Conservation (phyloP, 2,329 filamentous ascomycete species). For the Aspergillus pseudotamarii region DNA sequence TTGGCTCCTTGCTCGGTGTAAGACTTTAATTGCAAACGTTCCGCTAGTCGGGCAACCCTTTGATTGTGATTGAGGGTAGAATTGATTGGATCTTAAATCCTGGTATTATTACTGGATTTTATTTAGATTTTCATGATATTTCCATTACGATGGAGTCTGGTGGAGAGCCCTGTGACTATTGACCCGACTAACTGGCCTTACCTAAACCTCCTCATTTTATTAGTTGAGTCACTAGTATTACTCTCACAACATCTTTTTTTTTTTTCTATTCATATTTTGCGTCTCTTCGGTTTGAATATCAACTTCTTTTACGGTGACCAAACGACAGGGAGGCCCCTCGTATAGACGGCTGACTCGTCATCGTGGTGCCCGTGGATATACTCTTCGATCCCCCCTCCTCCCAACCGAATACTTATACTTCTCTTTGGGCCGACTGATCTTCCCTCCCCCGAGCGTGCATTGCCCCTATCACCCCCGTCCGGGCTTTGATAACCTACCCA, state of each 20-base stretch:
- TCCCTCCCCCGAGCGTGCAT: neutral
- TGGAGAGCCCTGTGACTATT: constrained; percentile 3
- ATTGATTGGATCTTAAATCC: neutral
- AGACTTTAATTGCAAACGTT: constrained; percentile 1
- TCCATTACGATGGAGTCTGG: constrained; percentile 1
- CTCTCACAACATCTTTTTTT: neutral
- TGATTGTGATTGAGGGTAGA: neutral
- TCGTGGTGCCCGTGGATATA: neutral
- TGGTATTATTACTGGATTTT: constrained; percentile 2
- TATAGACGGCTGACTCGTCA: neutral
- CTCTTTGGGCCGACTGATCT: neutral
- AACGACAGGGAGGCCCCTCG: neutral
- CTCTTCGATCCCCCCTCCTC: neutral
- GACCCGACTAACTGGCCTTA: constrained; percentile 1
- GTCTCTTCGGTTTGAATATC: neutral
- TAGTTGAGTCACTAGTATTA: neutral
- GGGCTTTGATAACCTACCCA: constrained; percentile 8
- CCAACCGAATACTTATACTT: neutral
- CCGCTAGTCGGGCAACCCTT: neutral
- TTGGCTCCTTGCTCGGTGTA: neutral
- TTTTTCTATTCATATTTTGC: neutral
- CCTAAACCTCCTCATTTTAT: constrained; percentile 2
- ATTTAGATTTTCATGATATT: constrained; percentile 3
- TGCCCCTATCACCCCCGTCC: constrained; percentile 7
- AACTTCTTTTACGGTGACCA: neutral